A percentile compares a stretch with the other conserved stretches of the same genome.
Conservation (phyloP, 2,329 filamentous ascomycete genomes). For the Trichoderma lentiforme region DNA sequence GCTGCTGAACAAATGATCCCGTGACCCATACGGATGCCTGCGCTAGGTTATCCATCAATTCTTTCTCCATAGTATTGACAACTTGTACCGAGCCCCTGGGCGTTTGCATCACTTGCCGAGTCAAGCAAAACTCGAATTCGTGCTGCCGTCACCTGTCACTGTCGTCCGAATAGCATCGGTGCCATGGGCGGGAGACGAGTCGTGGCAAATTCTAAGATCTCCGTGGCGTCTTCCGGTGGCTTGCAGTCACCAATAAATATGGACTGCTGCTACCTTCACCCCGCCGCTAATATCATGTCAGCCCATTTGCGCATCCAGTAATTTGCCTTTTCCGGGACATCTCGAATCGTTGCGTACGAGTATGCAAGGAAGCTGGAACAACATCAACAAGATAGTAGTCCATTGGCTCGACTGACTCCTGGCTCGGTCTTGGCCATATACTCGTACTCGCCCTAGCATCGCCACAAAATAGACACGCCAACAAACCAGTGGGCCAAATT, state of each 20-base stretch:
- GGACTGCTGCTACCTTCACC: neutral
- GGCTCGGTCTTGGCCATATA: neutral
- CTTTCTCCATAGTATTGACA: neutral
- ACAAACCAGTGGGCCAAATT: neutral
- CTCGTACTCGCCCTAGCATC: neutral
- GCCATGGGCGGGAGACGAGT: neutral
- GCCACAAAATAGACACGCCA: neutral
- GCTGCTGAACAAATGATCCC: neutral
- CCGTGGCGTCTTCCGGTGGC: neutral
- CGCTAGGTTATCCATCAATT: neutral
- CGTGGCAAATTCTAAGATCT: neutral
- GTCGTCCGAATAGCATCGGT: neutral
- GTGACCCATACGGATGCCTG: neutral
- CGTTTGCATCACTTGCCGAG: neutral
- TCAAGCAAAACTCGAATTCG: neutral
- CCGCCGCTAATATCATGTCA: constrained; percentile 1
- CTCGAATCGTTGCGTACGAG: neutral
- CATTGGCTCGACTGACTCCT: neutral
- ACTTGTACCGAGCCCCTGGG: neutral
- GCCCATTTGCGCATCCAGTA: neutral
- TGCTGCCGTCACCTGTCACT: neutral
- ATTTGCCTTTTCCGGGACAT: neutral
- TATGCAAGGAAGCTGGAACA: neutral
- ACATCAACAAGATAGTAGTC: neutral
- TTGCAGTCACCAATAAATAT: neutral